Base-by-base conservation (phyloP, 345 rosid genomes). In the Kernera saxatilis region DNA sequence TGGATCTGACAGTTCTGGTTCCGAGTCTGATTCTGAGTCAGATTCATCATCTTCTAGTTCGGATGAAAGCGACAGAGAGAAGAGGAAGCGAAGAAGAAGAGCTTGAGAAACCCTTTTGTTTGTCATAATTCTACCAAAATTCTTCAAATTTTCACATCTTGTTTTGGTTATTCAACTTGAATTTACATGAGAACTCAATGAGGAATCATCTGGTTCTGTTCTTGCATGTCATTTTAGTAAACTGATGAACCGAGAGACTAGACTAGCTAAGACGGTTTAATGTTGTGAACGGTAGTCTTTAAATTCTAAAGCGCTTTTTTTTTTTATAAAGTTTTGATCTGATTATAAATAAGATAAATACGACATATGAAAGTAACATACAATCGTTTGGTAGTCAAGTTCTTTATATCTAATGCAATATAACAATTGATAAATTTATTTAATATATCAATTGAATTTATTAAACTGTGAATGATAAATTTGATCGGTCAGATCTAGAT, bases 81-180 rank as follows among this genome's bases (percentile, higher is more conserved):
- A 62, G 57, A 83, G 78, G 53, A 84, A 81, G 77, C 64, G 79
- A 32, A 71, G 81, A 70, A 76, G 85, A 46, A 77, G 78, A 73
- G 15, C 70, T n/a, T 75, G 53, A 75, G 60, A 29, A 36, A 22
- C 15, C 17, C 52, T 23, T 67, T 32, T 51, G 19, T 43, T 59
- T 49, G 41, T 21, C 8, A 25, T 53, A n/a, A n/a, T 36, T 44
- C 52, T 27, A 8, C 15, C 58, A 55, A 19, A 43, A 11, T 9
- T 13, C 33, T 26, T 54, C 50, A 45, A 29, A 57, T 6, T 48
- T 57, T 73, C 52, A 5, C 5, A 36, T 46, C 35, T 64, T 55
- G 40, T 26, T 43, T 35, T 45, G 43, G 21, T 72, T 14, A 22
- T 8, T 32, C 54, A 62, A 61, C 56, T 53, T 46, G 60, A 66